phyloP scores from a whole-genome alignment of 352 stramenopile genomes.

The Plasmopara muralis region DNA sequence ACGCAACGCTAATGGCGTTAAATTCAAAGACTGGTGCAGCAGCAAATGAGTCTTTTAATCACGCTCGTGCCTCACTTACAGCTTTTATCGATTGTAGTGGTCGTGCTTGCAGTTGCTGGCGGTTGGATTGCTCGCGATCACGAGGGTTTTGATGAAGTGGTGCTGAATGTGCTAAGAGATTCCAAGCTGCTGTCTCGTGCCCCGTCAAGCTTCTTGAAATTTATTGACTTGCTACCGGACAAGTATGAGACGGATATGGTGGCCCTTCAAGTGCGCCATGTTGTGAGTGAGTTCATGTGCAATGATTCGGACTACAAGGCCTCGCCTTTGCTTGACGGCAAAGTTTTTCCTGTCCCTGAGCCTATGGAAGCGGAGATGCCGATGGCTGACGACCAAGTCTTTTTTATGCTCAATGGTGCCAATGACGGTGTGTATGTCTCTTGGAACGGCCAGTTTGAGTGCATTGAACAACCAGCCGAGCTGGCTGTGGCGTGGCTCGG shows the following conservation, averaged over 20 bases:
- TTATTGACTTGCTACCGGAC: slow-evolving; percentile 20
- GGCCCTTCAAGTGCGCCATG: slow-evolving; percentile 25
- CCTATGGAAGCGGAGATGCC: slow-evolving; percentile 38
- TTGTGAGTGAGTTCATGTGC: slow-evolving; percentile 33
- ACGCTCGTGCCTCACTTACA: slow-evolving; percentile 1
- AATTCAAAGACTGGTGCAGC: neutral
- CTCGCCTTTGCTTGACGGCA: slow-evolving; percentile 30
- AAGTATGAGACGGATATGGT: slow-evolving; percentile 61
- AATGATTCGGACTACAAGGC: slow-evolving; percentile 30
- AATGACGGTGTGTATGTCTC: slow-evolving; percentile 74
- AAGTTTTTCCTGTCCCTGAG: slow-evolving; percentile 38
- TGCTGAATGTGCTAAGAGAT: slow-evolving; percentile 9
- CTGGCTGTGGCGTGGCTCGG: slow-evolving; percentile 51
- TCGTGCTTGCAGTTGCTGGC: slow-evolving; percentile 10
- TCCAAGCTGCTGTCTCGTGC: slow-evolving; percentile 8
- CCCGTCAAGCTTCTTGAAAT: slow-evolving; percentile 7
- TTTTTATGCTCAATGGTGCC: slow-evolving; percentile 80
- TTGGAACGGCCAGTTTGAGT: slow-evolving; percentile 70
- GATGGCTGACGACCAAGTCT: slow-evolving; percentile 41
- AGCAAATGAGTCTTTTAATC: neutral
- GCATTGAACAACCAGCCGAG: slow-evolving; percentile 35
- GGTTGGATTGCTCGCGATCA: slow-evolving; percentile 14
- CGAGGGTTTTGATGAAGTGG: slow-evolving; percentile 13
- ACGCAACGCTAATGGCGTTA: neutral
- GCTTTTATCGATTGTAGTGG: slow-evolving; percentile 16